Conservation (phyloP, 768 basidiomycete genomes). For the Phaeotremella skinneri region DNA sequence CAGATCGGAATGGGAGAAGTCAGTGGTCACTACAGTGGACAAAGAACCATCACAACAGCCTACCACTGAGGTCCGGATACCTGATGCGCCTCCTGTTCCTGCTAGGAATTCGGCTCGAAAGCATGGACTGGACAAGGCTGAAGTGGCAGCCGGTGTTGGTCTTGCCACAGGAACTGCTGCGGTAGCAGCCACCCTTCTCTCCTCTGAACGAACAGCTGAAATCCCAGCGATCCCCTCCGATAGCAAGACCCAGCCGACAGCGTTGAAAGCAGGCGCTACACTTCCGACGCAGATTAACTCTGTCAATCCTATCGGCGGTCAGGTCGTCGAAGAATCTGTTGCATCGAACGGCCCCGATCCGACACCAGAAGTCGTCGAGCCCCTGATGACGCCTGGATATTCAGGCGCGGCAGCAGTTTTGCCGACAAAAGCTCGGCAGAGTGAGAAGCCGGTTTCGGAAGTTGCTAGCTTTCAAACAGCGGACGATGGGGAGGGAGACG, state of each 20-base stretch:
- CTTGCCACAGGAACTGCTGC: not conserved
- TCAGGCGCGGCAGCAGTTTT: not conserved
- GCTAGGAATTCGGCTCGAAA: not conserved
- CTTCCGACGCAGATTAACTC: slow-evolving; percentile 10
- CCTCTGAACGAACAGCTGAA: not conserved
- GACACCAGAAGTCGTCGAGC: not conserved
- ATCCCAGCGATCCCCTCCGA: not conserved
- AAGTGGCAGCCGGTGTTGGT: not conserved
- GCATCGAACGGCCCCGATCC: not conserved
- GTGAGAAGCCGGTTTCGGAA: slow-evolving; percentile 3
- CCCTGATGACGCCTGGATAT: not conserved
- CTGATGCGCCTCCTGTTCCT: not conserved
- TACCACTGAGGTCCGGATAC: too few species aligned
- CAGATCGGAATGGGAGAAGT: too few species aligned
- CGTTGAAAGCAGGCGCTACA: not conserved
- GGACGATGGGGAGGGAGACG: slow-evolving; percentile 7
- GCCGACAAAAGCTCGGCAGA: not conserved
- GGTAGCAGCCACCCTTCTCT: not conserved
- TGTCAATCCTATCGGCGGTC: slow-evolving; percentile 6
- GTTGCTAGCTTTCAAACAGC: slow-evolving; percentile 17
- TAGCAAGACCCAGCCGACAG: not conserved
- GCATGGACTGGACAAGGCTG: not conserved
- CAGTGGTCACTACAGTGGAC: too few species aligned
- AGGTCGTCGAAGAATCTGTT: not conserved
- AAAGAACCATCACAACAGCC: too few species aligned